Base-by-base conservation (phyloP, 306 rosid genomes). In the Bauhinia variegata region DNA sequence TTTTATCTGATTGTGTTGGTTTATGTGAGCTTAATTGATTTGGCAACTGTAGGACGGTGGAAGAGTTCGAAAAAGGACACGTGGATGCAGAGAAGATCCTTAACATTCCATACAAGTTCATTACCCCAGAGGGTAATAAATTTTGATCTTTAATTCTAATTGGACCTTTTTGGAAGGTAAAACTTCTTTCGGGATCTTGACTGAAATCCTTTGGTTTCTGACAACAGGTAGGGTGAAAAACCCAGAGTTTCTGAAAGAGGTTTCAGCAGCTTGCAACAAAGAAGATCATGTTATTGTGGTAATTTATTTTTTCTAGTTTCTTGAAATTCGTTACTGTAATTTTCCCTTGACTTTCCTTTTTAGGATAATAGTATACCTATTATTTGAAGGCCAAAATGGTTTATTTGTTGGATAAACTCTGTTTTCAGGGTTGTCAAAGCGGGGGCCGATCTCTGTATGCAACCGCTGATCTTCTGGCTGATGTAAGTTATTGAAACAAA, bases 221-320 rank as follows among this genome's bases (percentile, higher is more conserved):
- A 32, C 5, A 60, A 33, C 76, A 89, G 96, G 91, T 4, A 84
- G 65, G 69, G 86, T 84, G 63, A 89, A 88, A 78, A 93, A 93
- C 71, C 84, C 84, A 28, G 42, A 80, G 9, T 93, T 93, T 67
- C 63, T 93, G 54, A 70, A 69, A 19, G 63, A 75, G 61, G 90
- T 88, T 65, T 80, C 77, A 39, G 80, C 85, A 18, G 68, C 75
- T 47, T 86, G 78, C 78, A 75, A 53, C 61, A 88, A 84, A 85
- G 91, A 89, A 53, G 90, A 93, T 53, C 73, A 38, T 16, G 39
- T 93, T 58, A 44, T 89, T 18, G 96, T 93, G 97, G 98, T 93
- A 86, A 54, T 17, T 17, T 74, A 8, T 30, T 52, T 6, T 34
- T 30, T 43, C 73, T 36, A 4, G 63, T 36, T 28, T 2, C 44